phyloP scores from a whole-genome alignment of 2,329 filamentous ascomycete genomes.

The Myriosclerotinia duriaeana region DNA sequence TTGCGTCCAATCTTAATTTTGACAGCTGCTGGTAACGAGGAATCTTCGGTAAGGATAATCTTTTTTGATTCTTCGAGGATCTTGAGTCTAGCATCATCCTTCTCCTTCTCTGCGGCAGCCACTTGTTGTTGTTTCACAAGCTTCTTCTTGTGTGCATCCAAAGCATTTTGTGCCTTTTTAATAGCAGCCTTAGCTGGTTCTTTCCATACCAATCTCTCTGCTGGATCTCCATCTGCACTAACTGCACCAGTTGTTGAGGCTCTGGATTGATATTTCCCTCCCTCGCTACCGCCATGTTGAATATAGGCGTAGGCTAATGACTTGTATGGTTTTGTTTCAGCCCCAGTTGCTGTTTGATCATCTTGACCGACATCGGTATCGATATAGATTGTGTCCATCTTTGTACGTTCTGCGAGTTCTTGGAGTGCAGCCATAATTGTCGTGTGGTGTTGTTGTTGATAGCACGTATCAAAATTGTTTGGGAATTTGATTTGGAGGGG shows the following conservation, averaged over 20 bases:
- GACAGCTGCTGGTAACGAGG: constrained; percentile 68
- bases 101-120: constrained; percentile 69
- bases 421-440: constrained; percentile 42
- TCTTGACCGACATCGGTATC: constrained; percentile 79
- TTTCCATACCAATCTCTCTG: constrained; percentile 70
- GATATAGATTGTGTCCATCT: constrained; percentile 62
- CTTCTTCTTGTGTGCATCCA: constrained; percentile 81
- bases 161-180: constrained; percentile 78
- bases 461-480: too few species aligned
- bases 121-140: constrained; percentile 72
- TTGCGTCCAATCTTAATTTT: constrained; percentile 75
- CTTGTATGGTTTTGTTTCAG: constrained; percentile 76
- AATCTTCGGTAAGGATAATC: constrained; percentile 67
- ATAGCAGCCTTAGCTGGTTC: constrained; percentile 77
- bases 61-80: constrained; percentile 80
- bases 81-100: constrained; percentile 67
- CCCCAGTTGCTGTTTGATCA: constrained; percentile 63
- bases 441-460: background rate
- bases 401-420: constrained; percentile 53
- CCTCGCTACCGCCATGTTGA: constrained; percentile 57
- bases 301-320: constrained; percentile 75
- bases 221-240: constrained; percentile 62
- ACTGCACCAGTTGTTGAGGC: constrained; percentile 63
- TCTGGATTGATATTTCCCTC: constrained; percentile 62
- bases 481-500: constrained; percentile 15